Evolutionary conservation across 2,329 filamentous ascomycete genomes (phyloP).

Genomic region (Herpomyces periplanetae): DNA sequence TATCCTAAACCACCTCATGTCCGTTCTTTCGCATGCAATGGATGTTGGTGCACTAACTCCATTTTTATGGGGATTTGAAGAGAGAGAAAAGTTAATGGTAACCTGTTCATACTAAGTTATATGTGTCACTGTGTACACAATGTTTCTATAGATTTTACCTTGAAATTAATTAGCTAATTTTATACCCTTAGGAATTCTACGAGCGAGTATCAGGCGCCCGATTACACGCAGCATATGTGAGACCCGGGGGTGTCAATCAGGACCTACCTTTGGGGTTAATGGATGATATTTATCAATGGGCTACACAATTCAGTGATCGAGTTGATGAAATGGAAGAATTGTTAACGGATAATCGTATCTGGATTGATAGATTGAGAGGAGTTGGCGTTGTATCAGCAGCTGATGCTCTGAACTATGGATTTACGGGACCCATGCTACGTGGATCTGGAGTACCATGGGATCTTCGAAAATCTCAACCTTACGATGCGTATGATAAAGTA

Average conservation of each 20-base stretch:
- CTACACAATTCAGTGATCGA: constrained; percentile 87
- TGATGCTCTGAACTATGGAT: constrained; percentile 86
- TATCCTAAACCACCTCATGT: constrained; percentile 90
- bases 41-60: constrained; percentile 90
- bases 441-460: constrained; percentile 89
- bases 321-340: constrained; percentile 97
- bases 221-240: constrained; percentile 82
- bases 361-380: constrained; percentile 67
- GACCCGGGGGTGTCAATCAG: constrained; percentile 78
- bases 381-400: constrained; percentile 63
- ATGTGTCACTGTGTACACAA: too few relatives aligned
- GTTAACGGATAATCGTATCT: constrained; percentile 95
- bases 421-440: constrained; percentile 87
- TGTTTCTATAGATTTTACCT: too few relatives aligned
- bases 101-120: too few relatives aligned
- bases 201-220: constrained; percentile 93
- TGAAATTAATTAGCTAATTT: constrained; percentile 2
- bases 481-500: constrained; percentile 87
- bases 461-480: constrained; percentile 77
- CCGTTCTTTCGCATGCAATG: constrained; percentile 84
- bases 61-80: constrained; percentile 97
- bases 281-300: constrained; percentile 98
- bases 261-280: constrained; percentile 73
- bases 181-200: constrained; percentile 59
- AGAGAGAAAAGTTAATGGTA: constrained; percentile 98